phyloP scores from a whole-genome alignment of 768 basidiomycete species.

The Melanogaster broomeanus region DNA sequence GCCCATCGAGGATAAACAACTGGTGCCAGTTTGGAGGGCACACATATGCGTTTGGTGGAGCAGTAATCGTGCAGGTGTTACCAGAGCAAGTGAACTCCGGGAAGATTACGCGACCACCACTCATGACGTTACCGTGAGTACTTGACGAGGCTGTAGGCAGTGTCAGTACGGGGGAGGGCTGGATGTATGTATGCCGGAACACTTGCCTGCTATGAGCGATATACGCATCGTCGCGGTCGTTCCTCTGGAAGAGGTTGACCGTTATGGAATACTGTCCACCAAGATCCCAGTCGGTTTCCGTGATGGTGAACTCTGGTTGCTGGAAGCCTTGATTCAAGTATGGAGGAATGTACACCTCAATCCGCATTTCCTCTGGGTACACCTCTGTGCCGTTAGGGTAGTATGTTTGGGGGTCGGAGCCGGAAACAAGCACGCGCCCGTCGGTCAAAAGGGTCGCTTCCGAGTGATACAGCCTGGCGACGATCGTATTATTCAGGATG shows the following conservation, averaged over 20 bases:
- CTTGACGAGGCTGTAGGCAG: constrained; percentile 59
- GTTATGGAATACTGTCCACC: constrained; percentile 55
- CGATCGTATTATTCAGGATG: constrained; percentile 65
- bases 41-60: constrained; percentile 68
- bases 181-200: neutral
- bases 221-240: constrained; percentile 50
- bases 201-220: constrained; percentile 66
- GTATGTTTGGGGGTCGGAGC: constrained; percentile 67
- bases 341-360: constrained; percentile 82
- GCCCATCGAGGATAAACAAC: constrained; percentile 74
- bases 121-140: constrained; percentile 78
- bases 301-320: constrained; percentile 64
- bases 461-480: constrained; percentile 79
- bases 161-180: constrained; percentile 2
- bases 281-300: constrained; percentile 63
- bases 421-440: constrained; percentile 73
- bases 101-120: constrained; percentile 67
- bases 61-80: constrained; percentile 73
- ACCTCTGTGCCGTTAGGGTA: constrained; percentile 37
- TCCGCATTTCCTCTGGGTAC: constrained; percentile 78
- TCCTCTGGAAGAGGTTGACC: constrained; percentile 41
- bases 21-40: constrained; percentile 80
- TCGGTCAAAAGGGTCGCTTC: constrained; percentile 75
- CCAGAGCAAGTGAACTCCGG: constrained; percentile 70
- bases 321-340: constrained; percentile 67